Conservation (phyloP, 805 yeast species). For the Priceomyces carsonii region DNA sequence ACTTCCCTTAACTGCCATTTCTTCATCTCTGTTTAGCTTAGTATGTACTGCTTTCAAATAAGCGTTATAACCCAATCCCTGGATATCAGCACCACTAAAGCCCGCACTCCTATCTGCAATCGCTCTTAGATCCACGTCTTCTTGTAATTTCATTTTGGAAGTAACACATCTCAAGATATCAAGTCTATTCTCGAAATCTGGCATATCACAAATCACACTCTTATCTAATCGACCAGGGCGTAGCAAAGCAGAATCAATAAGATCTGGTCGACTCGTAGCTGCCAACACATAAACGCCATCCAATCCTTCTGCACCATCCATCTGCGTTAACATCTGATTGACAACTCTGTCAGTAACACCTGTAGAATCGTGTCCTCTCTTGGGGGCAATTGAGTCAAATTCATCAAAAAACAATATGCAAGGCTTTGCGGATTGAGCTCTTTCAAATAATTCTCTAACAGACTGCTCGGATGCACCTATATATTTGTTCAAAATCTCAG, state of each 20-base stretch:
- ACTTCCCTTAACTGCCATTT: slow-evolving; percentile 15
- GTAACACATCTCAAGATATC: slow-evolving; percentile 68
- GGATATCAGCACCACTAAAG: slow-evolving; percentile 93
- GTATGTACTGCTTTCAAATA: slow-evolving; percentile 82
- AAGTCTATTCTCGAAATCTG: slow-evolving; percentile 64
- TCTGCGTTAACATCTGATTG: slow-evolving; percentile 93
- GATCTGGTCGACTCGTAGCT: slow-evolving; percentile 94
- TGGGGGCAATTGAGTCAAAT: slow-evolving; percentile 96
- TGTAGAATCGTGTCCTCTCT: slow-evolving; percentile 96
- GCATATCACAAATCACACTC: slow-evolving; percentile 87
- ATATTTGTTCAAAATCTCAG: slow-evolving; percentile 91
- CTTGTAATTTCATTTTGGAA: slow-evolving; percentile 57
- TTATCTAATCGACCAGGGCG: slow-evolving; percentile 97
- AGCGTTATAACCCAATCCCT: slow-evolving; percentile 89
- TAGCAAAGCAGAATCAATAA: slow-evolving; percentile 89
- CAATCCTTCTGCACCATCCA: slow-evolving; percentile 98
- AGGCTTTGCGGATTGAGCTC: slow-evolving; percentile 94
- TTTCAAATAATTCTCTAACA: slow-evolving; percentile 87
- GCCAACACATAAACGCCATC: slow-evolving; percentile 97
- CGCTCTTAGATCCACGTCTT: slow-evolving; percentile 49
- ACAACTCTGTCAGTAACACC: slow-evolving; percentile 98
- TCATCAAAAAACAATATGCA: slow-evolving; percentile 93
- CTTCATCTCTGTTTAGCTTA: slow-evolving; percentile 53
- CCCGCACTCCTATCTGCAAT: slow-evolving; percentile 69
- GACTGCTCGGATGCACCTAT: slow-evolving; percentile 97